These are phyloP conservation scores for Phytophthora fragariaefolia DNA, from an alignment of 352 stramenopile genomes.

Conservation along the genomic window DNA sequence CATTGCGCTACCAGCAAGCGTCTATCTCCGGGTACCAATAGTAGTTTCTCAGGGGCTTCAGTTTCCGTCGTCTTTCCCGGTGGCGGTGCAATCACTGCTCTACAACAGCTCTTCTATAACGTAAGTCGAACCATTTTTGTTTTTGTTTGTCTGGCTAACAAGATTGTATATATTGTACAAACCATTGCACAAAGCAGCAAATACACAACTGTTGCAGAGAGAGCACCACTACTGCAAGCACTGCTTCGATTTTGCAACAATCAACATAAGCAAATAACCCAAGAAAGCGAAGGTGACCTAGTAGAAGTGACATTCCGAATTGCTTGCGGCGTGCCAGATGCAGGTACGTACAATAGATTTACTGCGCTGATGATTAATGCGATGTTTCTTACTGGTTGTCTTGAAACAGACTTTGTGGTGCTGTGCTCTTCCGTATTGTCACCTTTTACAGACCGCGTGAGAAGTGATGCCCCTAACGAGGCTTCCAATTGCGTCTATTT, in stretches of 20 bases:
- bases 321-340: conserved; percentile 45
- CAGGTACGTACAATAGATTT: conserved; percentile 39
- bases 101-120: conserved; percentile 57
- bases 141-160: neutral
- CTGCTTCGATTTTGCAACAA: conserved; percentile 37
- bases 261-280: conserved; percentile 15
- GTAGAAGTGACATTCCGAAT: conserved; percentile 72
- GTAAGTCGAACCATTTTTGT: conserved; percentile 34
- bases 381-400: conserved; percentile 9
- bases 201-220: conserved; percentile 64
- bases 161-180: neutral
- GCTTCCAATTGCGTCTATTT: conserved; percentile 45
- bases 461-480: conserved; percentile 39
- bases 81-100: conserved; percentile 58
- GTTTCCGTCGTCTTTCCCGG: conserved; percentile 48
- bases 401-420: conserved; percentile 48
- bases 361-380: neutral
- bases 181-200: conserved; percentile 41
- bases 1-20: conserved; percentile 54
- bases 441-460: conserved; percentile 34
- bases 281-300: conserved; percentile 51
- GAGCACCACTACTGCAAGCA: conserved; percentile 45
- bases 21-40: conserved; percentile 52
- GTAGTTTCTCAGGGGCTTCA: conserved; percentile 59
- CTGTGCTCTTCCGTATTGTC: conserved; percentile 64